A percentile compares a stretch with the other conserved stretches of the same genome.
phyloP scores from a whole-genome alignment of 2,329 filamentous ascomycete species.

The Colletotrichum cereale region DNA sequence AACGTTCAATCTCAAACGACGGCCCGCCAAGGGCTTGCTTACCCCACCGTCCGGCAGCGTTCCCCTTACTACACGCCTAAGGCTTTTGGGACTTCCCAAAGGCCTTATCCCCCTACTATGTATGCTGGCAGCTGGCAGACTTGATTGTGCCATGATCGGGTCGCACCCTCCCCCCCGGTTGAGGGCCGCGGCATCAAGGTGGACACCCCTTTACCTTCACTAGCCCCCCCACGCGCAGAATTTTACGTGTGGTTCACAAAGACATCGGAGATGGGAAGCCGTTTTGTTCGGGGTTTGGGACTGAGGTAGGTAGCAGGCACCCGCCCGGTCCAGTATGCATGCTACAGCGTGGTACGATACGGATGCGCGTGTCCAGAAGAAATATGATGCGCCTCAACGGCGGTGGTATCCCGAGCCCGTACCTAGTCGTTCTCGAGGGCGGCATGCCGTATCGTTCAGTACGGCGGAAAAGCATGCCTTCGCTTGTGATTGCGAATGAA shows the following conservation, averaged over 20 bases:
- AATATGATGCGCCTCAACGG: slow-evolving; percentile 14
- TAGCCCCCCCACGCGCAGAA: not conserved
- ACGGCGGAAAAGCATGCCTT: slow-evolving; percentile 22
- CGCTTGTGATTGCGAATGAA: slow-evolving; percentile 26
- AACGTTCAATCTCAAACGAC: slow-evolving; percentile 40
- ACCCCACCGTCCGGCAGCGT: slow-evolving; percentile 22
- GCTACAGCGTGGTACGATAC: not conserved
- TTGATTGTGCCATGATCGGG: not conserved
- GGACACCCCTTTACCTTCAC: not conserved
- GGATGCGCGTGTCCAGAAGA: slow-evolving; percentile 2
- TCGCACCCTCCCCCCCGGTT: not conserved
- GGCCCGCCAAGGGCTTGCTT: slow-evolving; percentile 26
- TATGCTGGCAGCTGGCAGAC: not conserved
- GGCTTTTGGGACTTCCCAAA: not conserved
- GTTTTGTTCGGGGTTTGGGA: slow-evolving; percentile 2
- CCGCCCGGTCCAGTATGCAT: not conserved
- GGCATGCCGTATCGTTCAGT: slow-evolving; percentile 14
- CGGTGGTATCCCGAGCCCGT: slow-evolving; percentile 1
- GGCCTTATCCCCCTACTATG: not conserved
- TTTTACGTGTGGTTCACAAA: not conserved
- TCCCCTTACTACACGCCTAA: not conserved
- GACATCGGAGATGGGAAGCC: not conserved
- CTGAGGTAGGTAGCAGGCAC: slow-evolving; percentile 15
- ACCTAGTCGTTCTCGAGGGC: slow-evolving; percentile 4
- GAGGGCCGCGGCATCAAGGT: slow-evolving; percentile 10